These are phyloP conservation scores for Apiotrichum akiyoshidainum DNA, from an alignment of 1,284 basidiomycete genomes.

Conservation along the genomic window DNA sequence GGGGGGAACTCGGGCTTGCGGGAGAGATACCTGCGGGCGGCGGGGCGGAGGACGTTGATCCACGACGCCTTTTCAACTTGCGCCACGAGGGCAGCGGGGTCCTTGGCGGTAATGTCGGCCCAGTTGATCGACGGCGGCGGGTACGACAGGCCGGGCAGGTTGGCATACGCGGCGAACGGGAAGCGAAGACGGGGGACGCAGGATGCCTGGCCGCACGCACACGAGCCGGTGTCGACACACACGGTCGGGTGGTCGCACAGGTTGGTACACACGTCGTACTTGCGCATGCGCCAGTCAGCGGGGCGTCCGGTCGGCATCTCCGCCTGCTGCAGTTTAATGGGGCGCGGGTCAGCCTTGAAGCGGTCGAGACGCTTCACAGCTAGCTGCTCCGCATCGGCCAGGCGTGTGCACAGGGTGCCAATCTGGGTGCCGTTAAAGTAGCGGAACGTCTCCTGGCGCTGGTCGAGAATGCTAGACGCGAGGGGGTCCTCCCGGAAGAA, in stretches of 20 bases:
- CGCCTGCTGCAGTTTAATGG: slow-evolving; percentile 13
- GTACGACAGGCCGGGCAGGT: slow-evolving; percentile 28
- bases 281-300: slow-evolving; percentile 26
- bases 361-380: slow-evolving; percentile 18
- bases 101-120: slow-evolving; percentile 1
- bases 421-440: slow-evolving; percentile 26
- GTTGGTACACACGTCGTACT: slow-evolving; percentile 29
- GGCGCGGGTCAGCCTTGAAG: slow-evolving; percentile 12
- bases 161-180: slow-evolving; percentile 30
- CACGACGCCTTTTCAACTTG: slow-evolving; percentile 29
- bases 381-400: slow-evolving; percentile 14
- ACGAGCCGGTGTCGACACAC: slow-evolving; percentile 39
- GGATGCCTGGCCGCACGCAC: slow-evolving; percentile 29
- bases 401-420: slow-evolving; percentile 24
- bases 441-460: slow-evolving; percentile 14
- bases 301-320: slow-evolving; percentile 22
- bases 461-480: slow-evolving; percentile 26
- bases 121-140: slow-evolving; percentile 17
- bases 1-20: slow-evolving; percentile 19
- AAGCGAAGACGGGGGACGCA: slow-evolving; percentile 26
- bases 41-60: slow-evolving; percentile 37
- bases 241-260: slow-evolving; percentile 38
- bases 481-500: slow-evolving; percentile 36
- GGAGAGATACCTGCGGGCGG: slow-evolving; percentile 28
- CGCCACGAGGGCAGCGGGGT: slow-evolving; percentile 22